These are phyloP conservation scores for Mycosphaerella sp. DNA, from an alignment of 2,329 filamentous ascomycete species.

Conservation along the genomic window DNA sequence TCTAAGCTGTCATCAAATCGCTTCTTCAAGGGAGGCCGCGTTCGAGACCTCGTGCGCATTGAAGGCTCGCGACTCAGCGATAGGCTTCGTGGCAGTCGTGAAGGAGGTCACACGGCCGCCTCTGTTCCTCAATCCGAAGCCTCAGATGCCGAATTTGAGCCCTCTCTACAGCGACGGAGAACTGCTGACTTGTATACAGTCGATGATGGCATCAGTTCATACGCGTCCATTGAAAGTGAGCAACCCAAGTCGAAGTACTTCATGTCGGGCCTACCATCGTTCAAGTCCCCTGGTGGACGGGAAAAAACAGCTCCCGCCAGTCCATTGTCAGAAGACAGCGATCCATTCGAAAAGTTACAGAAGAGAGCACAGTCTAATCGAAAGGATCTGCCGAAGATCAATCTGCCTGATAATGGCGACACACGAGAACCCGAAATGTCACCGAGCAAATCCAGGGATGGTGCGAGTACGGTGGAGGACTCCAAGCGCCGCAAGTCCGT, in stretches of 20 bases:
- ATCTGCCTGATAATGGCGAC: conserved; percentile 39
- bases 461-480: conserved; percentile 2
- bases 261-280: conserved; percentile 45
- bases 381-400: conserved; percentile 47
- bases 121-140: conserved; percentile 39
- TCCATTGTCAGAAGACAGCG: conserved; percentile 23
- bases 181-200: conserved; percentile 21
- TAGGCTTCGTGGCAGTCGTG: conserved; percentile 51
- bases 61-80: conserved; percentile 58
- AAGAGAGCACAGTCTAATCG: conserved; percentile 36
- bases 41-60: conserved; percentile 65
- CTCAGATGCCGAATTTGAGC: conserved; percentile 42
- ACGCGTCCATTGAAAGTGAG: conserved; percentile 30
- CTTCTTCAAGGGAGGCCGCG: conserved; percentile 70
- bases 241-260: conserved; percentile 38
- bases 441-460: conserved; percentile 5
- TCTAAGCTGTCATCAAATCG: conserved; percentile 55
- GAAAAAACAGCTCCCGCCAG: conserved; percentile 15
- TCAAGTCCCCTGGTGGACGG: conserved; percentile 43
- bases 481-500: conserved; percentile 28
- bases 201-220: conserved; percentile 35
- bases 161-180: conserved; percentile 12
- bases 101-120: conserved; percentile 35
- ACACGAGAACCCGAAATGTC: conserved; percentile 16
- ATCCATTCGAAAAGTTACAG: conserved; percentile 41